phyloP scores from a whole-genome alignment of 495 filamentous ascomycete species.

The Penicillium crystallinum region DNA sequence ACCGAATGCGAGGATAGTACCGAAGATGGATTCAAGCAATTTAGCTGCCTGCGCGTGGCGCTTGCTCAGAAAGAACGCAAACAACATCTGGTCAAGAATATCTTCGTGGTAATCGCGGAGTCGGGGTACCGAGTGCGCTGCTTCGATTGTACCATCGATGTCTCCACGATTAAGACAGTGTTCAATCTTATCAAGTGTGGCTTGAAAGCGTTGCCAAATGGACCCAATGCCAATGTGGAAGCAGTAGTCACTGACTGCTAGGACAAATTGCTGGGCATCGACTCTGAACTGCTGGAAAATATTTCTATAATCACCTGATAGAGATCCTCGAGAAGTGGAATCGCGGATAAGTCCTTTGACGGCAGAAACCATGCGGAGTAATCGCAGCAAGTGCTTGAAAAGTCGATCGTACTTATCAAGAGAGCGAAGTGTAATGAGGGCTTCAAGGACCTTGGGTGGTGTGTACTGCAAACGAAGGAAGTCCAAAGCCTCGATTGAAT shows the following conservation, averaged over 20 bases:
- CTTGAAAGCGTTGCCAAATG: conserved; percentile 66
- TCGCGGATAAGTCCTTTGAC: conserved; percentile 65
- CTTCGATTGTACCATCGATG: conserved; percentile 45
- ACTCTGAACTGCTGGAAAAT: conserved; percentile 59
- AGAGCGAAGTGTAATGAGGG: conserved; percentile 61
- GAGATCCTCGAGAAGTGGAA: conserved; percentile 39
- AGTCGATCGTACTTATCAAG: conserved; percentile 78
- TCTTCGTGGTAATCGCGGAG: conserved; percentile 68
- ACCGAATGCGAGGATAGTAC: conserved; percentile 63
- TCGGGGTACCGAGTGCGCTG: conserved; percentile 52
- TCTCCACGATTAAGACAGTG: conserved; percentile 44
- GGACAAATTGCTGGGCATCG: conserved; percentile 74
- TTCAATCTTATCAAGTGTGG: conserved; percentile 60
- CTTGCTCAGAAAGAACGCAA: conserved; percentile 59
- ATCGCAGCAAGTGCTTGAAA: conserved; percentile 71
- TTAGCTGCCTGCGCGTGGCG: conserved; percentile 57
- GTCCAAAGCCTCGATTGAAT: conserved; percentile 79
- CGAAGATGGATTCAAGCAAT: conserved; percentile 74
- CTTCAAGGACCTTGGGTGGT: conserved; percentile 64
- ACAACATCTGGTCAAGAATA: conserved; percentile 75
- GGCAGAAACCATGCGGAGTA: conserved; percentile 75
- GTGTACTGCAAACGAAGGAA: conserved; percentile 85
- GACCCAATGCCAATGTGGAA: conserved; percentile 68
- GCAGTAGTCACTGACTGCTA: conserved; percentile 63
- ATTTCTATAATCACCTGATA: conserved; percentile 35